Base-by-base conservation (phyloP, 306 rosid species). In the Prunus mume region DNA sequence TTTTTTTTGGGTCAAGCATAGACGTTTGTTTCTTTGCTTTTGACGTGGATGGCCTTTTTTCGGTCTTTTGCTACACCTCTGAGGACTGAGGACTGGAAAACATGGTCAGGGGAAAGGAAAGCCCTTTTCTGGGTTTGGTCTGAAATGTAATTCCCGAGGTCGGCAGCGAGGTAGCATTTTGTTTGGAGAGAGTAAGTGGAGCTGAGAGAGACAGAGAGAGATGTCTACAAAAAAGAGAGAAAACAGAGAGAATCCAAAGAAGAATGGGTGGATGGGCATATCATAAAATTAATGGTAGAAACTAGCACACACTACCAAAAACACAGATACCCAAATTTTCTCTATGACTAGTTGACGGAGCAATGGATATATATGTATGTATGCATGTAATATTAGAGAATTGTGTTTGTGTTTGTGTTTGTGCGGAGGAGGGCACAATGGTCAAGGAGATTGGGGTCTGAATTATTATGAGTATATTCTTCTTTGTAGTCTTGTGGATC, bases 61-160 rank as follows among this genome's bases (percentile, higher is more conserved):
- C 9, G 46, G 25, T 17, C 68, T 22, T 73, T 65, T 9, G 46
- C 13, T 9, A 9, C 18, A 22, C 17, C 43, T 18, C 61, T 73
- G 67, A 17, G 9, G 32, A 32, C 19, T 43, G 30, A 46, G 14
- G 12, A 3, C 45, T 57, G 19, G 46, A 4, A 25, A 60, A 60
- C n/a, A n/a, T 8, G 49, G 13, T 18, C 47, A 28, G 65, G 65
- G 32, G 13, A 57, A 74, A 41, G 14, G 24, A 50, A 4, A 6
- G 20, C 28, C 61, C 24, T 13, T 60, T 25, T 14, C 55, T 25
- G 50, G 60, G 34, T 46, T 77, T 46, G 52, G 69, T 47, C 24
- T 45, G 75, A 65, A 56, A 66, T 55, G 20, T 57, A 25, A 79
- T 12, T 79, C 69, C 78, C 27, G 9, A 67, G 78, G 60, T 55